Evolutionary conservation across 2,329 filamentous ascomycete genomes (phyloP), one percentile per base, ranked within the genome.

Genomic region (Fusarium tjaetaba): DNA sequence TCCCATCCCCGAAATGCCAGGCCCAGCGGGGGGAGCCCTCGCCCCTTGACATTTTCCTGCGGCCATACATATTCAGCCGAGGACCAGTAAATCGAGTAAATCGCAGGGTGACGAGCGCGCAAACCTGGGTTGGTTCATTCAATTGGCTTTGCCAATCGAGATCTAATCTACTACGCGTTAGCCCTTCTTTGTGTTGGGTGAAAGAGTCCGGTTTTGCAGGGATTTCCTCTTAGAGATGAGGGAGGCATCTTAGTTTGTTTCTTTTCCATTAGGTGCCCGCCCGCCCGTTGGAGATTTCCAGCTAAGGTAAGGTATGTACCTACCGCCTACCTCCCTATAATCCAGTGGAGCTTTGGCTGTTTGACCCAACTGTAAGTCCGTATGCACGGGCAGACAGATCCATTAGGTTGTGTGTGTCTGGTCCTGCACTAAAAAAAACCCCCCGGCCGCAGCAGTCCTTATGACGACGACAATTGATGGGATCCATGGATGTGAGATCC

Each of bases 81-180:
- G 60, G 55, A 41, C 55, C 51, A 72, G 68, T 61, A 61, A 51
- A 46, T 59, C 45, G 51, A 72, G 68, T 61, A 61, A 51, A 46
- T 59, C 45, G 51, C 48, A 66, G 39, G 42, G 66, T 75, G 58
- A 75, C 65, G 65, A 73, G 67, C 56, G 45, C 60, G 55, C 71
- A 75, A 65, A 58, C 59, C 69, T 62, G 45, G 59, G 63, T 65
- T 68, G 68, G 76, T 66, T 75, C 70, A 62, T 70, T 68, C 73
- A 65, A 78, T 77, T 76, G 70, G 76, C 39, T 70, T 65, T 70
- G 60, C 56, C 72, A 64, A 77, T 77, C 74, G 63, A 76, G 76
- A 77, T 78, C 72, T 67, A 63, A 65, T 67, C 56, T 61, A 53
- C 55, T 55, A 61, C 53, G 64, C 63, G 65, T 61, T 64, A 75